phyloP scores from a whole-genome alignment of 1,284 basidiomycete genomes.

The Puccinia brachypodii region DNA sequence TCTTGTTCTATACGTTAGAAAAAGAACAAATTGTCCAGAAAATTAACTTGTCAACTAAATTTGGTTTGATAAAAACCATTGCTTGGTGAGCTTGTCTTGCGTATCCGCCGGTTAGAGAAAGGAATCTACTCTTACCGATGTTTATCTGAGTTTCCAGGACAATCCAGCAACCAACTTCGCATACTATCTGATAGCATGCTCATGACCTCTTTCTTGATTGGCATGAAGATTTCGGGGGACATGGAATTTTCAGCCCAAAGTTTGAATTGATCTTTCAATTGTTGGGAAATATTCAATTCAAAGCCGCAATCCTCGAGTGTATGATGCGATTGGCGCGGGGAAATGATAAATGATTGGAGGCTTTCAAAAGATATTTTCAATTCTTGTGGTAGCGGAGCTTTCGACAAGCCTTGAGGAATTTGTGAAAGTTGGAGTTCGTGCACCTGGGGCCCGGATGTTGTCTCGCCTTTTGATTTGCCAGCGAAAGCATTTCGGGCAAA shows the following conservation, averaged over 20 bases:
- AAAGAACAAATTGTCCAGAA: background rate
- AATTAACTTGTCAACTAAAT: background rate
- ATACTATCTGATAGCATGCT: constrained; percentile 36
- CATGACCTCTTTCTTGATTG: constrained; percentile 29
- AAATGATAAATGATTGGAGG: background rate
- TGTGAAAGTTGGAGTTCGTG: background rate
- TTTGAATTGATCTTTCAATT: constrained; percentile 32
- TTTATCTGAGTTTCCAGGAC: constrained; percentile 17
- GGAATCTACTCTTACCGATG: constrained; percentile 1
- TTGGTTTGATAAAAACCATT: background rate
- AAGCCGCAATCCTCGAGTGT: background rate
- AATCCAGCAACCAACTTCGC: constrained; percentile 21
- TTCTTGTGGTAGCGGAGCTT: constrained; percentile 5
- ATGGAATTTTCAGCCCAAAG: background rate
- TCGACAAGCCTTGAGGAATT: background rate
- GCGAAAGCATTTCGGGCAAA: background rate
- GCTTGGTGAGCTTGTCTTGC: background rate
- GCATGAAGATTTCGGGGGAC: constrained; percentile 15
- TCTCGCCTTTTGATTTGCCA: background rate
- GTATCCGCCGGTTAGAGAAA: background rate
- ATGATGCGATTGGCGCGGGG: background rate
- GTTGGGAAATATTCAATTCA: constrained; percentile 33
- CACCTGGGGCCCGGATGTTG: background rate
- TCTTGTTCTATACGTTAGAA: background rate
- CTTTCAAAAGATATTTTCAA: constrained; percentile 25